Evolutionary conservation across 345 rosid species (phyloP).

Genomic region (Clarkia xantiana): DNA sequence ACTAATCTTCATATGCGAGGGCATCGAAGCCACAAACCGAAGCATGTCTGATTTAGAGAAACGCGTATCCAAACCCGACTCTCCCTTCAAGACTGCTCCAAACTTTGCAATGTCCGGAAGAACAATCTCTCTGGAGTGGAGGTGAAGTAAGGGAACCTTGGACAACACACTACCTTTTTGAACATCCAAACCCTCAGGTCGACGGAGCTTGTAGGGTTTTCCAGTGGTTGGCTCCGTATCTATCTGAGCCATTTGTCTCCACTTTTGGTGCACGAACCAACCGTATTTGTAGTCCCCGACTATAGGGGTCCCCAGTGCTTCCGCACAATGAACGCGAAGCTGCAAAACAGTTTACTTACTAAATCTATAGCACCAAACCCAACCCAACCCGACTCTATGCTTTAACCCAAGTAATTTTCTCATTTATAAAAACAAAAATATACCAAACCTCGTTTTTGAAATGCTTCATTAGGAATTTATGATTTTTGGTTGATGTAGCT

Average conservation of each 20-base stretch:
- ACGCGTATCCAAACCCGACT: neutral
- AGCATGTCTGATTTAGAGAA: slow-evolving; percentile 39
- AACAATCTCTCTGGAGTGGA: slow-evolving; percentile 70
- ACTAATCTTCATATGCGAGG: slow-evolving; percentile 81
- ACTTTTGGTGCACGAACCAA: slow-evolving; percentile 73
- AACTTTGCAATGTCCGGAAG: slow-evolving; percentile 78
- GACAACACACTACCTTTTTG: slow-evolving; percentile 92
- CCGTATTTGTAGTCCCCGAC: slow-evolving; percentile 89
- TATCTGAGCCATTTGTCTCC: slow-evolving; percentile 71
- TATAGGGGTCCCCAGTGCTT: slow-evolving; percentile 87
- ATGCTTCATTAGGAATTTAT: too few species aligned
- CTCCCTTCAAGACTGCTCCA: slow-evolving; percentile 20
- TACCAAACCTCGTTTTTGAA: too few species aligned
- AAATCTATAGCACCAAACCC: too few species aligned
- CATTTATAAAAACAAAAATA: too few species aligned
- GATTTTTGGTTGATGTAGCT: too few species aligned
- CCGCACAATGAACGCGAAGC: slow-evolving; percentile 93
- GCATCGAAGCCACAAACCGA: slow-evolving; percentile 70
- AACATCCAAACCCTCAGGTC: slow-evolving; percentile 70
- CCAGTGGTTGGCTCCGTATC: slow-evolving; percentile 59
- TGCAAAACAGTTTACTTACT: slow-evolving; percentile 9
- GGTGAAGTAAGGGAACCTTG: slow-evolving; percentile 78
- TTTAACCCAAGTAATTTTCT: too few species aligned
- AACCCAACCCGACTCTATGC: too few species aligned
- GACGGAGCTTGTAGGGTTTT: slow-evolving; percentile 58